Conservation (phyloP, 2,329 filamentous ascomycete species). For the Penicillium sp. region DNA sequence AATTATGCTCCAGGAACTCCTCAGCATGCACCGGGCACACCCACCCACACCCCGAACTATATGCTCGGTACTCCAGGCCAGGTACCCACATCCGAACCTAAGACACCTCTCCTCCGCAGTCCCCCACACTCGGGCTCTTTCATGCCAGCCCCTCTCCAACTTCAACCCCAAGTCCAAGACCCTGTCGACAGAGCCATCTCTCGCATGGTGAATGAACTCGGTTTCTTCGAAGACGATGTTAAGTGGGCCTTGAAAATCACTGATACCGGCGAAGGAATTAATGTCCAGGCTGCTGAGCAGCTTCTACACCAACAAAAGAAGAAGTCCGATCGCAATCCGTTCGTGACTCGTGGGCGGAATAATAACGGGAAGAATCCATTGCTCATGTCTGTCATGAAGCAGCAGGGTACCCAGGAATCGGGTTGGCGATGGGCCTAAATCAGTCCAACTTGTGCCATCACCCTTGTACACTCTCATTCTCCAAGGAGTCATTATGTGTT, state of each 20-base stretch:
- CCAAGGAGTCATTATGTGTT: neutral
- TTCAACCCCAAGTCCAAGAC: conserved; percentile 43
- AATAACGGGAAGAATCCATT: conserved; percentile 11
- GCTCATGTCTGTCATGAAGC: conserved; percentile 27
- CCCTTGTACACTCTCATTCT: neutral
- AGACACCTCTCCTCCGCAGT: neutral
- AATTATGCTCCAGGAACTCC: neutral
- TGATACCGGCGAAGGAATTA: conserved; percentile 59
- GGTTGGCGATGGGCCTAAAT: conserved; percentile 43
- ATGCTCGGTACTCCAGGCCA: neutral
- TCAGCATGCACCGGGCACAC: neutral
- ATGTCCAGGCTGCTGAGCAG: conserved; percentile 59
- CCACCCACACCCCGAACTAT: conserved; percentile 2
- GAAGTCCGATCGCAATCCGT: conserved; percentile 20
- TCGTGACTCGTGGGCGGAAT: conserved; percentile 15
- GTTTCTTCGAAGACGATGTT: conserved; percentile 57
- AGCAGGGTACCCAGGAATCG: conserved; percentile 24
- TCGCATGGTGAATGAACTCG: conserved; percentile 58
- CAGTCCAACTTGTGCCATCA: neutral
- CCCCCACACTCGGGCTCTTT: neutral
- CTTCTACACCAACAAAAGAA: conserved; percentile 48
- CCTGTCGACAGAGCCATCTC: conserved; percentile 59
- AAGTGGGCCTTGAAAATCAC: conserved; percentile 59
- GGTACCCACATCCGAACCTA: neutral
- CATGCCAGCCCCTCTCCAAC: conserved; percentile 11